A percentile compares a stretch with the other conserved stretches of the same genome.
Evolutionary conservation across 2,329 filamentous ascomycete genomes (phyloP).

Genomic region (Emmonsia crescens): DNA sequence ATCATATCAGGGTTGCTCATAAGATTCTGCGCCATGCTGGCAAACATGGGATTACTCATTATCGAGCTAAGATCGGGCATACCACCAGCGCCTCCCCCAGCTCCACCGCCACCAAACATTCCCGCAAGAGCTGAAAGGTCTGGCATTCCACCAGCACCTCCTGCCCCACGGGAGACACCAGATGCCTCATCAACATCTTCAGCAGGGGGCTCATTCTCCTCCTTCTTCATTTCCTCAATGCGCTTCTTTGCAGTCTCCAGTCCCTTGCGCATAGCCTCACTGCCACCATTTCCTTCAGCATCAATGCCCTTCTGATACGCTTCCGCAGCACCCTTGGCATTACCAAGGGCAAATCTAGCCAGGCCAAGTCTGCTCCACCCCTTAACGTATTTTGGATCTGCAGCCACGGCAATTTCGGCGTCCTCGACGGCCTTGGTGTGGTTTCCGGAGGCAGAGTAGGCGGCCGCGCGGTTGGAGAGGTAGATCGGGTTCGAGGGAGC

Average conservation of each 20-base stretch:
- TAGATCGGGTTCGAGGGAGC: conserved; percentile 86
- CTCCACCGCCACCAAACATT: conserved; percentile 58
- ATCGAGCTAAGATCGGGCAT: conserved; percentile 81
- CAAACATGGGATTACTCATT: conserved; percentile 98
- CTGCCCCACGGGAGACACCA: conserved; percentile 32
- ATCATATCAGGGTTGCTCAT: conserved; percentile 96
- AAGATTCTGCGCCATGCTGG: conserved; percentile 89
- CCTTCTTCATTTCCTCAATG: conserved; percentile 64
- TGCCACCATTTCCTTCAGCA: conserved; percentile 84
- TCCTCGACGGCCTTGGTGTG: conserved; percentile 77
- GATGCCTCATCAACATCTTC: conserved; percentile 42
- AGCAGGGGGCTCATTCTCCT: conserved; percentile 40
- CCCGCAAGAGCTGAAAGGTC: conserved; percentile 59
- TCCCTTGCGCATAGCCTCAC: conserved; percentile 94
- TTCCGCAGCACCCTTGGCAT: conserved; percentile 85
- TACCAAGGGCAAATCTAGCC: conserved; percentile 81
- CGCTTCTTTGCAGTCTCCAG: conserved; percentile 85
- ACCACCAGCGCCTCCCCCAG: conserved; percentile 55
- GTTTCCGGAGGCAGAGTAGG: conserved; percentile 73
- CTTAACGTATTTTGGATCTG: conserved; percentile 92
- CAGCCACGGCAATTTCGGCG: conserved; percentile 77
- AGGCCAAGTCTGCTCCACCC: conserved; percentile 91
- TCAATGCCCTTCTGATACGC: conserved; percentile 90
- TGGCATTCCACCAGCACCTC: conserved; percentile 53
- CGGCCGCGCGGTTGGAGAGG: conserved; percentile 92